Conservation (phyloP, 2,329 filamentous ascomycete species). For the Cadophora sp. region DNA sequence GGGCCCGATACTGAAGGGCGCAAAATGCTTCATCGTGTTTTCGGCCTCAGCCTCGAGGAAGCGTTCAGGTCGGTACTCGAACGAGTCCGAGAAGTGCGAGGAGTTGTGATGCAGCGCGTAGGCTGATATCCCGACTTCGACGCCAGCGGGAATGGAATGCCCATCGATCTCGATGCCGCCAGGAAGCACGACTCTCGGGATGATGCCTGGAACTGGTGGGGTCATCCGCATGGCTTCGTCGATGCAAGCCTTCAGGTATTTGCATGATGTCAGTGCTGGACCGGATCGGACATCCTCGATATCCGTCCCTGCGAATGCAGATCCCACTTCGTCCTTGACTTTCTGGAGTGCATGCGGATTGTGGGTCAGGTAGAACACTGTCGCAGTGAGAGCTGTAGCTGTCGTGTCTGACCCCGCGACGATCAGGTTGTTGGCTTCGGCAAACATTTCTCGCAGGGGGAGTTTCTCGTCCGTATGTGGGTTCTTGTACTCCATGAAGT, state of each 20-base stretch:
- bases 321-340: not conserved
- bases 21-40: slow-evolving; percentile 33
- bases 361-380: slow-evolving; percentile 48
- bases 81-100: slow-evolving; percentile 51
- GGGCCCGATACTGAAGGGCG: slow-evolving; percentile 36
- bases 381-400: slow-evolving; percentile 46
- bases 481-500: slow-evolving; percentile 73
- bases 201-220: slow-evolving; percentile 37
- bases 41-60: slow-evolving; percentile 46
- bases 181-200: slow-evolving; percentile 37
- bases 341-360: slow-evolving; percentile 33
- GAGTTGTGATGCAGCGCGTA: slow-evolving; percentile 55
- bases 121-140: slow-evolving; percentile 51
- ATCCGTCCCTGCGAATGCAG: not conserved
- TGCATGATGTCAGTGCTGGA: not conserved
- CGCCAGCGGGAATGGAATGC: slow-evolving; percentile 47
- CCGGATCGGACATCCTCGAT: not conserved
- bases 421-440: slow-evolving; percentile 32
- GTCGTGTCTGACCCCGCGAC: slow-evolving; percentile 48
- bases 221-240: slow-evolving; percentile 43
- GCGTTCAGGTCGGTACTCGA: slow-evolving; percentile 52
- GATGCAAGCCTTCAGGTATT: slow-evolving; percentile 52
- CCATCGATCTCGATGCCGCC: slow-evolving; percentile 40
- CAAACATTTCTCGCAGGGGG: slow-evolving; percentile 42
- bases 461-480: slow-evolving; percentile 64